phyloP scores from a whole-genome alignment of 495 filamentous ascomycete genomes.

The Penicillium chermesinum region DNA sequence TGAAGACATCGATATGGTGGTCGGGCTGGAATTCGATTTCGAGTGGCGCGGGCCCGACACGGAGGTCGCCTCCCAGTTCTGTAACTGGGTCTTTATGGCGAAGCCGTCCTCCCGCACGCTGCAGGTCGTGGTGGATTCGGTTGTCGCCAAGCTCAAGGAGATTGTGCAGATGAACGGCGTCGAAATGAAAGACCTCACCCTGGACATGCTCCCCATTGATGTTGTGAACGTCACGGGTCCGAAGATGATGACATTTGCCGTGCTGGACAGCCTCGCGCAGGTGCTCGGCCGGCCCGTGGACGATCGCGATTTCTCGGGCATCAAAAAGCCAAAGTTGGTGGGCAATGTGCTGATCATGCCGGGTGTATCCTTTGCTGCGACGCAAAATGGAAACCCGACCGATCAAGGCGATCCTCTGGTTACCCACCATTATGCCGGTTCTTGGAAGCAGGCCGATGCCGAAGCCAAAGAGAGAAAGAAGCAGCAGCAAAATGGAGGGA shows the following conservation, averaged over 20 bases:
- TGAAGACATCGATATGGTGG: conserved; percentile 29
- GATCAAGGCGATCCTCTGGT: conserved; percentile 28
- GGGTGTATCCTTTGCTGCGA: conserved; percentile 34
- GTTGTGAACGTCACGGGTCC: conserved; percentile 41
- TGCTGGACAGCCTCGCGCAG: conserved; percentile 28
- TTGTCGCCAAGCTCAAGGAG: conserved; percentile 27
- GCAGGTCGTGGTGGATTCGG: conserved; percentile 25
- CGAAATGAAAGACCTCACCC: conserved; percentile 19
- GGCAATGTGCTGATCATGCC: conserved; percentile 40
- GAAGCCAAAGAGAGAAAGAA: conserved; percentile 16
- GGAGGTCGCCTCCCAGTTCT: conserved; percentile 34
- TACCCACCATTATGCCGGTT: conserved; percentile 31
- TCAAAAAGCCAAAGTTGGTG: conserved; percentile 30
- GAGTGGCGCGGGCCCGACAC: conserved; percentile 26
- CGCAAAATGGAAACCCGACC: conserved; percentile 22
- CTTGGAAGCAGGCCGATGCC: conserved; percentile 25
- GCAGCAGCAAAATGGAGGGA: conserved; percentile 4
- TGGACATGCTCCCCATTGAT: conserved; percentile 26
- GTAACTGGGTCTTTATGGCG: conserved; percentile 37
- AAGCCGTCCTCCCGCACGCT: conserved; percentile 29
- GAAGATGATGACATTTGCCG: conserved; percentile 31
- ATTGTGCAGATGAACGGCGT: conserved; percentile 21
- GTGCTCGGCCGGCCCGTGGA: conserved; percentile 18
- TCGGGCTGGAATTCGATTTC: conserved; percentile 42
- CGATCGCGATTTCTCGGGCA: conserved; percentile 21